Percentiles rank a stretch among this genome's conserved stretches.
Evolutionary conservation across 768 basidiomycete species (phyloP).

Genomic region (Sarcodon aspratus): DNA sequence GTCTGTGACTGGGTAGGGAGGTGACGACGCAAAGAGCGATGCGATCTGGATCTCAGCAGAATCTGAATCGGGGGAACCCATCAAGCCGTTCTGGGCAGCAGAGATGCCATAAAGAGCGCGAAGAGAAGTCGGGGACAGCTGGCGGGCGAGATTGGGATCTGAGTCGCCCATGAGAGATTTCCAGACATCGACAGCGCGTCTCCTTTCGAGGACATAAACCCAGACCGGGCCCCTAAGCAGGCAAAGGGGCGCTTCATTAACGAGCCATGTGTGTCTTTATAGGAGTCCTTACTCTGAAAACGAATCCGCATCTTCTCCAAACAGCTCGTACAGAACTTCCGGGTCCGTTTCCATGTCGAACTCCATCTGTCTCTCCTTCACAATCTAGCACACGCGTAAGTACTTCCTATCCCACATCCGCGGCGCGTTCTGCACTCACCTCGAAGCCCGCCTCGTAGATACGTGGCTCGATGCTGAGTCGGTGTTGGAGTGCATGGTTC

Average conservation of each 20-base stretch:
- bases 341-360: conserved; percentile 79
- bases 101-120: conserved; percentile 59
- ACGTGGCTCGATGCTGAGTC: conserved; percentile 72
- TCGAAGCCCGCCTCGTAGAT: conserved; percentile 79
- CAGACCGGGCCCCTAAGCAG: conserved; percentile 66
- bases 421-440: conserved; percentile 27
- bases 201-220: conserved; percentile 82
- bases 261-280: not conserved
- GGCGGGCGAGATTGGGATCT: conserved; percentile 46
- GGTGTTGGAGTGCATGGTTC: conserved; percentile 56
- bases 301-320: conserved; percentile 65
- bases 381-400: conserved; percentile 38
- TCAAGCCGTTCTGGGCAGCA: conserved; percentile 47
- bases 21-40: conserved; percentile 72
- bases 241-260: not conserved
- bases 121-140: conserved; percentile 49
- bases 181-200: conserved; percentile 74
- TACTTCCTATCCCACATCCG: not conserved
- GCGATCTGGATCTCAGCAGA: conserved; percentile 74
- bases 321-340: conserved; percentile 67
- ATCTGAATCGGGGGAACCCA: conserved; percentile 56
- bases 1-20: conserved; percentile 62
- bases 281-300: conserved; percentile 50
- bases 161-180: conserved; percentile 62
- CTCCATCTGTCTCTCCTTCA: conserved; percentile 84